These are phyloP conservation scores for Acer saccharum DNA, from an alignment of 345 rosid genomes.

Conservation along the genomic window DNA sequence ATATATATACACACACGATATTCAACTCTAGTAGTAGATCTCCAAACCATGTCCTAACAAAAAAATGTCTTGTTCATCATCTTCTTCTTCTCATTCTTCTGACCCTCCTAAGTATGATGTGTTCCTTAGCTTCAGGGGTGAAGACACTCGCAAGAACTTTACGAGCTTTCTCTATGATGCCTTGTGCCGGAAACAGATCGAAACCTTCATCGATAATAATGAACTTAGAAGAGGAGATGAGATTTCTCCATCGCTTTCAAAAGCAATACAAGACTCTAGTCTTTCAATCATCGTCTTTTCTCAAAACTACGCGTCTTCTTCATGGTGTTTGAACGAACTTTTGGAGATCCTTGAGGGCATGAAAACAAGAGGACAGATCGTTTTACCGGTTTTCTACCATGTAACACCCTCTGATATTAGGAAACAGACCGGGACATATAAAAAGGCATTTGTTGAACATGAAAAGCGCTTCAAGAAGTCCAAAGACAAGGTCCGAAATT, in stretches of 20 bases:
- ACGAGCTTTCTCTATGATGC: background rate
- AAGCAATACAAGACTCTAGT: conserved; percentile 6
- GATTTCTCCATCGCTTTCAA: conserved; percentile 3
- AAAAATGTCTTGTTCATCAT: background rate
- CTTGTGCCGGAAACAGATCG: conserved; percentile 2
- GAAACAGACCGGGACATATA: background rate
- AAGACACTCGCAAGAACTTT: conserved; percentile 8
- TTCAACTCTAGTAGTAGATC: background rate
- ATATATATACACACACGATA: too few relatives aligned
- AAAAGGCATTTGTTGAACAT: background rate
- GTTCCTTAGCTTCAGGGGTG: conserved; percentile 15
- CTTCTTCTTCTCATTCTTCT: background rate
- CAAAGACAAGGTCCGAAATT: background rate
- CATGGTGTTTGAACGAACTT: background rate
- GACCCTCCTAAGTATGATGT: background rate
- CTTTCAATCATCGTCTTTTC: background rate
- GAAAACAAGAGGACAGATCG: background rate
- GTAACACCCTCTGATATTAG: background rate
- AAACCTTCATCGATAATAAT: conserved; percentile 6
- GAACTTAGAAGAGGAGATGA: conserved; percentile 13
- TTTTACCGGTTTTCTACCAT: conserved; percentile 11
- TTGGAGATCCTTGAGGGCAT: background rate
- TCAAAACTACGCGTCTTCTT: background rate
- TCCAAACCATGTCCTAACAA: background rate
- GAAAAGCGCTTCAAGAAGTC: background rate